A percentile compares a stretch with the other conserved stretches of the same genome.
phyloP scores from a whole-genome alignment of 768 basidiomycete genomes.

The Lactarius sanguifluus region DNA sequence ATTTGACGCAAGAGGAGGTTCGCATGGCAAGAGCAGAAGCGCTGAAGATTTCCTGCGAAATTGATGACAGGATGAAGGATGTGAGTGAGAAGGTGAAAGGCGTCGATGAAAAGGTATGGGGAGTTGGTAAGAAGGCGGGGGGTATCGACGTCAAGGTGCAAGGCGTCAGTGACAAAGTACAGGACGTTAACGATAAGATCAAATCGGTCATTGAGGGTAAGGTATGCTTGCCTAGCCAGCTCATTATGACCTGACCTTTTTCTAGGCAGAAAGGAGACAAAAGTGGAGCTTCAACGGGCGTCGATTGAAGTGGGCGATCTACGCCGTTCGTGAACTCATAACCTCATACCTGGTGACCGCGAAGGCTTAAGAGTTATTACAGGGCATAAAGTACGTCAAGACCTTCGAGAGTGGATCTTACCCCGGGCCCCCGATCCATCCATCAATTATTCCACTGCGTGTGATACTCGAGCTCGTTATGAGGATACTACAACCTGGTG shows the following conservation, averaged over 20 bases:
- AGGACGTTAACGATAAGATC: background rate
- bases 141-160: background rate
- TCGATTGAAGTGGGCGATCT: background rate
- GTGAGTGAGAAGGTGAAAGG: background rate
- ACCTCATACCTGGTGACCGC: background rate
- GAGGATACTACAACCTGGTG: constrained; percentile 1
- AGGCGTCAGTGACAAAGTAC: background rate
- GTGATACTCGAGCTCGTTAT: background rate
- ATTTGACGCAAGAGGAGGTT: background rate
- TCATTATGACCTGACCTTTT: background rate
- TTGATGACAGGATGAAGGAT: background rate
- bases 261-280: background rate
- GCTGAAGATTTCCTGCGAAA: background rate
- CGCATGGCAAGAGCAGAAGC: background rate
- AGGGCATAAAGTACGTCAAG: background rate
- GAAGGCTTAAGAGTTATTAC: background rate
- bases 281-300: background rate
- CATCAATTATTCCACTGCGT: background rate
- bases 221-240: background rate
- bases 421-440: background rate
- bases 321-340: background rate
- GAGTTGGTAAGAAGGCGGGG: background rate
- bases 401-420: background rate
- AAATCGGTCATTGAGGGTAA: background rate
- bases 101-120: background rate